Percentiles rank a stretch among this genome's conserved stretches.
These are phyloP conservation scores for Xylaria sp. DNA, from an alignment of 2,329 filamentous ascomycete genomes.

Conservation along the genomic window DNA sequence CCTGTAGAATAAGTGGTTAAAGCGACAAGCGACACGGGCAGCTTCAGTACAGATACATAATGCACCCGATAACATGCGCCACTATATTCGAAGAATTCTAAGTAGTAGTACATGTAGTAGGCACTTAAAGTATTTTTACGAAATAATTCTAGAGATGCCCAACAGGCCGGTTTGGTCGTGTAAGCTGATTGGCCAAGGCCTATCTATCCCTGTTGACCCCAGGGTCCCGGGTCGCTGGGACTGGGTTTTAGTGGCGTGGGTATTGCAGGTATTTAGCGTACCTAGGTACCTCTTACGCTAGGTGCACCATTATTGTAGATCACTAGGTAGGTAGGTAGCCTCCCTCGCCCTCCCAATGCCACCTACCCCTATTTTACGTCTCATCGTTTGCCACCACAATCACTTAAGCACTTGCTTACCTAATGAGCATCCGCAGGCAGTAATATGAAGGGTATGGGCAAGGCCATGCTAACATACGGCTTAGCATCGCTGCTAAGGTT, in stretches of 20 bases:
- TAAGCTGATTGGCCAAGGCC: conserved; percentile 6
- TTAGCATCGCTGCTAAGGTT: background rate
- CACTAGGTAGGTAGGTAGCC: no score
- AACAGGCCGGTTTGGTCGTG: background rate
- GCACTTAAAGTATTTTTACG: no score
- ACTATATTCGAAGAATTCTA: no score
- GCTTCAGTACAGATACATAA: no score
- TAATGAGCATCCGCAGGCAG: background rate
- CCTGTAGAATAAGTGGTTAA: no score
- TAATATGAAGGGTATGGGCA: background rate
- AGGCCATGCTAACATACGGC: background rate
- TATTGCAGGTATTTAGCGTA: background rate
- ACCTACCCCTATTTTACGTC: background rate
- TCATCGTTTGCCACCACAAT: background rate
- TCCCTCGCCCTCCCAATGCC: background rate
- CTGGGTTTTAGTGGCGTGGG: conserved; percentile 14
- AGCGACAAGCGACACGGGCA: no score
- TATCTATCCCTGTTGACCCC: background rate
- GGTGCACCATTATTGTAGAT: background rate
- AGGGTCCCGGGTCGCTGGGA: conserved; percentile 29
- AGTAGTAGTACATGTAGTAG: no score
- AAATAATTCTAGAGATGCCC: background rate
- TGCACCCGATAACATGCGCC: no score
- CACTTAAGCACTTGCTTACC: background rate
- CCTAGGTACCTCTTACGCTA: background rate